Percentiles rank a stretch among this genome's conserved stretches.
These are phyloP conservation scores for Rhizopogon rudus DNA, from an alignment of 768 basidiomycete genomes.

Conservation along the genomic window DNA sequence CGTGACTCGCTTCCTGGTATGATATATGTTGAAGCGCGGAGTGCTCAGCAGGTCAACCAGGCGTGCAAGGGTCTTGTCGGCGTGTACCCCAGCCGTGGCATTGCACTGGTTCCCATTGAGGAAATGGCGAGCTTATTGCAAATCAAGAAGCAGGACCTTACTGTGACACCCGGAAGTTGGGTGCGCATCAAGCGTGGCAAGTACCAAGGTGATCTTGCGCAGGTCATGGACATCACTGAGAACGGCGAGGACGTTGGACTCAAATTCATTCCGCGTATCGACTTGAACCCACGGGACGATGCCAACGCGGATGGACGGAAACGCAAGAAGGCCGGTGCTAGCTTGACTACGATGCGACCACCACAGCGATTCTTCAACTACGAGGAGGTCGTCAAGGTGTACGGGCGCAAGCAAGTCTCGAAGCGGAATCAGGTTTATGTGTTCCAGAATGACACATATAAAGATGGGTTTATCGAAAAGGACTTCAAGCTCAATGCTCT, in stretches of 20 bases:
- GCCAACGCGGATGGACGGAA: conserved; percentile 63
- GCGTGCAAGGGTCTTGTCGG: conserved; percentile 91
- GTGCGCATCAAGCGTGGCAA: conserved; percentile 92
- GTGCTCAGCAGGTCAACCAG: conserved; percentile 76
- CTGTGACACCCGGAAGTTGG: conserved; percentile 85
- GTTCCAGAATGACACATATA: conserved; percentile 92
- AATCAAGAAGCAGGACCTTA: conserved; percentile 91
- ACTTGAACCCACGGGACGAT: conserved; percentile 87
- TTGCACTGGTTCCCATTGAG: conserved; percentile 86
- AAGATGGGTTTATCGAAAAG: conserved; percentile 94
- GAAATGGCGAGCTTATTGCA: conserved; percentile 97
- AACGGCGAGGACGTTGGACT: conserved; percentile 90
- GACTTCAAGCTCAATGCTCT: conserved; percentile 82
- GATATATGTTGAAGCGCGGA: conserved; percentile 94
- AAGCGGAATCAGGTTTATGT: conserved; percentile 73
- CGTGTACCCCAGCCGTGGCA: conserved; percentile 79
- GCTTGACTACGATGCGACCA: conserved; percentile 63
- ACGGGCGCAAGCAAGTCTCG: conserved; percentile 71
- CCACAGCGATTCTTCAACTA: conserved; percentile 91
- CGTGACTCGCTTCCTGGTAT: conserved; percentile 93
- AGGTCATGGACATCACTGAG: conserved; percentile 91
- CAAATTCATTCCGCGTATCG: conserved; percentile 96
- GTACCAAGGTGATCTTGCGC: conserved; percentile 92
- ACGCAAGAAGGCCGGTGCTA: conserved; percentile 59
- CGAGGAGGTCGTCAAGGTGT: conserved; percentile 87